Base-by-base conservation (phyloP, 192 early-diverging fungal genomes). In the Backusella westeae region DNA sequence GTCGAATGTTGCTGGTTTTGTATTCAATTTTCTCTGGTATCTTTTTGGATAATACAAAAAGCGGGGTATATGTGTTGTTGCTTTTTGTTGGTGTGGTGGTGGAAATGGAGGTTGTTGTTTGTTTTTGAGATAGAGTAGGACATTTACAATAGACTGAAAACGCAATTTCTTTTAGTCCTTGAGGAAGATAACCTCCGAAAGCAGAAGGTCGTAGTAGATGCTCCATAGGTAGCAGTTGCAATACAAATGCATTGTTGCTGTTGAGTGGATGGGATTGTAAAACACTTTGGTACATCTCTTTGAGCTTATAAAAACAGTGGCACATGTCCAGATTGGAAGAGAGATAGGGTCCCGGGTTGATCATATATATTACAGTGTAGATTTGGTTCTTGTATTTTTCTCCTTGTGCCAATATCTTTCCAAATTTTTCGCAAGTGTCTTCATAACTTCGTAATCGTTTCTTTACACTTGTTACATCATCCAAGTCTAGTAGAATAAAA, bases 81-180 rank as follows among this genome's bases (percentile, higher is more conserved):
- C 12, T 42, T 41, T 41, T 42, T 39, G 23, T 39, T 42, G 38
- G 39, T 15, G n/a, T 36, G 34, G 26, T 70, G 35, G 26, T 70
- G 35, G 34, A 39, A 12, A 42, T 19, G 2, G 14, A 32, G 19
- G 8, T 3, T 63, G 21, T 9, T 39, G 21, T 63, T 63, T 63
- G 56, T 29, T 23, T 63, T 63, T 8, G 21, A 29, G 56, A 65
- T 26, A 82, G 66, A 19, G 78, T 32, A 34, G 74, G 76, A 72
- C 86, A 87, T 70, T 82, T 85, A 23, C 77, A 76, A 59, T 87
- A 87, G 26, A 85, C 86, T n/a, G 86, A 79, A 46, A 87, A 87
- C 34, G 86, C 83, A 74, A 87, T 85, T 8, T 87, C 86, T 38
- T 80, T 79, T 4, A 87, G 71, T 10, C 86, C 86, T 56, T 85